Evolutionary conservation across 2,329 filamentous ascomycete genomes (phyloP), one percentile per base, ranked within the genome.

Genomic region (Catunica adiposa): DNA sequence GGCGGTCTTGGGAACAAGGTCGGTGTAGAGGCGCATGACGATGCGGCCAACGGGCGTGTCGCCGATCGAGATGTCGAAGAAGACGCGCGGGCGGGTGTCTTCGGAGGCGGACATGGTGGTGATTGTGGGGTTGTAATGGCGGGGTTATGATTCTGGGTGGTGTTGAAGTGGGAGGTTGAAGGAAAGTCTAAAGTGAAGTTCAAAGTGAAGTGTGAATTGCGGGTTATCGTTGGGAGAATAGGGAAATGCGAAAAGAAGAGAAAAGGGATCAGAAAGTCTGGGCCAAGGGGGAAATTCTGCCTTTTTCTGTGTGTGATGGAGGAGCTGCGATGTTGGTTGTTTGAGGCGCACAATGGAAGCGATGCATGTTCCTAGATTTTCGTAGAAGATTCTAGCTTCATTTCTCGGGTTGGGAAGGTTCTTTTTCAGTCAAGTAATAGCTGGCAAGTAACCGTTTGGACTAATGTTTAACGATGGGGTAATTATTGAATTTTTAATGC

Each of bases 41-140:
- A 98, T 75, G 61, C 90, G 84, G 59, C 89, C 89, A 59, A 80
- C 78, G 46, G 79, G 72, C 63, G 80, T 77, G 58, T 79, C 78
- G 66, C 85, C 89, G 66, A 97, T 84, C 60, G 82, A 75, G 67
- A 98, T 83, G 73, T 97, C 89, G 69, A 98, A 96, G 75, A 84
- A 98, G 72, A 95, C 89, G 63, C 86, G 83, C 66, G 80, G 80
- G 65, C 86, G 84, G 67, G 75, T 26, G 31, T 57, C 52, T 53
- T 55, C 51, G 51, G 67, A 66, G n/a, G 40, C 22, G 8, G 50
- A 38, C 72, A 74, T 75, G 26, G 37, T 20, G 25, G 38, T 52
- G 50, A 31, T 56, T 40, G 9, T 29, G 47, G 34, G 20, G 54
- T 44, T 11, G 6, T 44, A 20, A 25, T 22, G 37, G 56, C 48